Evolutionary conservation across 441 rosid species (phyloP).

Genomic region (Pelargonium fulgidum): DNA sequence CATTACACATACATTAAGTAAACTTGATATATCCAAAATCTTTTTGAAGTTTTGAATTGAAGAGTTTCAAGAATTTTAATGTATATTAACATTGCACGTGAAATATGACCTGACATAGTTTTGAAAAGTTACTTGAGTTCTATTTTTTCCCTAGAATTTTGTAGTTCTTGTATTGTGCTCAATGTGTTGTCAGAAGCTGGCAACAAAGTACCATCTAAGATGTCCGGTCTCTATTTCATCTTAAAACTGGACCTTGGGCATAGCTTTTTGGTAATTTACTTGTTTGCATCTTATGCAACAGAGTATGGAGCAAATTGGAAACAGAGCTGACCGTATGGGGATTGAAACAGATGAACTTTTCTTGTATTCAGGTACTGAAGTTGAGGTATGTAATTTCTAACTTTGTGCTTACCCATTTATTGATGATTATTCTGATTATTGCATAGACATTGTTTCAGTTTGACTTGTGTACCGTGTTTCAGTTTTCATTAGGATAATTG

Average conservation of each 20-base stretch:
- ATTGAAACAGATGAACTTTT: conserved; percentile 60
- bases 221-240: neutral
- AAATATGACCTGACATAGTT: neutral
- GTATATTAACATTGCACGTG: neutral
- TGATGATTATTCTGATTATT: conserved; percentile 1
- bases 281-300: conserved; percentile 30
- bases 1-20: conserved; percentile 1
- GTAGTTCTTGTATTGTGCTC: neutral
- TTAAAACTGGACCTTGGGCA: neutral
- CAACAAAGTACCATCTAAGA: neutral
- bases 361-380: conserved; percentile 78
- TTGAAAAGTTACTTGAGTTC: neutral
- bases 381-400: conserved; percentile 47
- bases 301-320: conserved; percentile 90
- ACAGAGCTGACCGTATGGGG: conserved; percentile 76
- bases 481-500: neutral
- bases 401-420: conserved; percentile 9
- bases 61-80: neutral
- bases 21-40: too few relatives aligned
- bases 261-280: neutral
- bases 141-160: neutral
- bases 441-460: neutral
- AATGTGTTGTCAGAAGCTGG: neutral
- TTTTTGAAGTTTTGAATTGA: neutral
- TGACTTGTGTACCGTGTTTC: neutral